Percentiles rank a stretch among this genome's conserved stretches.
phyloP scores from a whole-genome alignment of 2,329 filamentous ascomycete species.

The Pyricularia pennisetigena region DNA sequence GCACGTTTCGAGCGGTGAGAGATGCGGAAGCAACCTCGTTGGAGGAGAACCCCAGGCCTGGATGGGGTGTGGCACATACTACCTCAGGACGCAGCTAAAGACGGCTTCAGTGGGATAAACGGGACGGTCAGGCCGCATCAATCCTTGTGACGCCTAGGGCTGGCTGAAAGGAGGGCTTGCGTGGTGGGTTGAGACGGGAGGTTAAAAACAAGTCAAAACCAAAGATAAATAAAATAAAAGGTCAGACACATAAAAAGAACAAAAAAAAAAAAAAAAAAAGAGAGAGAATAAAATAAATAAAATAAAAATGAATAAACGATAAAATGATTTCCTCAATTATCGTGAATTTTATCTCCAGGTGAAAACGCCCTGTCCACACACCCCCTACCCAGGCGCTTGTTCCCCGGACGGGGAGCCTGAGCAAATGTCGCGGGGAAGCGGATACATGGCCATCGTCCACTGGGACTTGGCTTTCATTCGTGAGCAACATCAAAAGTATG shows the following conservation, averaged over 20 bases:
- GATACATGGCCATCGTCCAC: background rate
- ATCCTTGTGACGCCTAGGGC: background rate
- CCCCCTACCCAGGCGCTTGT: background rate
- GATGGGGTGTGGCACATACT: background rate
- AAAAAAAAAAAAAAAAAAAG: background rate
- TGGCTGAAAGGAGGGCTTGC: background rate
- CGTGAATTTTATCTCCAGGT: background rate
- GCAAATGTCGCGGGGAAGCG: background rate
- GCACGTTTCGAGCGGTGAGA: background rate
- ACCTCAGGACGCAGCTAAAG: background rate
- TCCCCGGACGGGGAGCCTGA: background rate
- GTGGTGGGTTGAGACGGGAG: background rate
- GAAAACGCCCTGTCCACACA: background rate
- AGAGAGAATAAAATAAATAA: background rate
- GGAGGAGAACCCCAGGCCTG: background rate
- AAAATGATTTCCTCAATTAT: background rate
- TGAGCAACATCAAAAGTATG: background rate
- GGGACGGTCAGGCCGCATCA: constrained; percentile 1
- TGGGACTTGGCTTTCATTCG: background rate
- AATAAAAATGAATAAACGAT: background rate
- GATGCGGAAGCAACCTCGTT: background rate
- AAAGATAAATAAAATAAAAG: background rate
- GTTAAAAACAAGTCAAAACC: background rate
- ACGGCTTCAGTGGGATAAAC: constrained; percentile 1
- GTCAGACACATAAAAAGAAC: background rate